These are phyloP conservation scores for Rhodocollybia butyracea DNA, from an alignment of 768 basidiomycete genomes.

Conservation along the genomic window DNA sequence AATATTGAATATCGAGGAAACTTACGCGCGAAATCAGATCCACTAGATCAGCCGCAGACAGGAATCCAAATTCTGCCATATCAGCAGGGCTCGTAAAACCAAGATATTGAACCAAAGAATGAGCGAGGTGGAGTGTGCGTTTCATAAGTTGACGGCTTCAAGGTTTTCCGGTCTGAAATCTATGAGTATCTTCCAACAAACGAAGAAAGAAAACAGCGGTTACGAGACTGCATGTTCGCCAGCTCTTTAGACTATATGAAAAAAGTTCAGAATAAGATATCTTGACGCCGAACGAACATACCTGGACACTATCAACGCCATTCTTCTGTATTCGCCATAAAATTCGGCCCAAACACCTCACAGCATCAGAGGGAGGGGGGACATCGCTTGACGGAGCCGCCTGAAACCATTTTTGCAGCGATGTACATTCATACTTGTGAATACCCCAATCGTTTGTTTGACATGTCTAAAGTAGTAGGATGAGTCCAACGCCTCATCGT, in stretches of 20 bases:
- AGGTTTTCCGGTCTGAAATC: slow-evolving; percentile 51
- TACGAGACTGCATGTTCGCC: slow-evolving; percentile 74
- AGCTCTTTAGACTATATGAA: slow-evolving; percentile 55
- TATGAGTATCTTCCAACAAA: not conserved
- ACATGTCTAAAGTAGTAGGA: slow-evolving; percentile 44
- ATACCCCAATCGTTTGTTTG: slow-evolving; percentile 70
- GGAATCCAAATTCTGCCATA: slow-evolving; percentile 53
- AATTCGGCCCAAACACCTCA: slow-evolving; percentile 76
- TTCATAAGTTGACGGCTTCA: slow-evolving; percentile 47
- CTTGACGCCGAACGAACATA: slow-evolving; percentile 26
- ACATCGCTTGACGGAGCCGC: slow-evolving; percentile 44
- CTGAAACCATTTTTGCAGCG: slow-evolving; percentile 57
- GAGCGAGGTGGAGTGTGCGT: slow-evolving; percentile 68
- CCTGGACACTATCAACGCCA: slow-evolving; percentile 55
- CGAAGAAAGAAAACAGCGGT: slow-evolving; percentile 22
- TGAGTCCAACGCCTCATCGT: not conserved
- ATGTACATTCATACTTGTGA: slow-evolving; percentile 78
- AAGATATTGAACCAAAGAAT: slow-evolving; percentile 71
- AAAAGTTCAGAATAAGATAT: not conserved
- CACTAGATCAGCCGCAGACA: slow-evolving; percentile 60
- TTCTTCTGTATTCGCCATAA: slow-evolving; percentile 61
- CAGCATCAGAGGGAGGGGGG: slow-evolving; percentile 68
- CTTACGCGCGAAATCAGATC: slow-evolving; percentile 68
- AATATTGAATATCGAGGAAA: slow-evolving; percentile 20
- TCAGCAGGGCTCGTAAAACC: slow-evolving; percentile 56